Conservation (phyloP, 169 alveolate species). For the Plasmodium falciparum region DNA sequence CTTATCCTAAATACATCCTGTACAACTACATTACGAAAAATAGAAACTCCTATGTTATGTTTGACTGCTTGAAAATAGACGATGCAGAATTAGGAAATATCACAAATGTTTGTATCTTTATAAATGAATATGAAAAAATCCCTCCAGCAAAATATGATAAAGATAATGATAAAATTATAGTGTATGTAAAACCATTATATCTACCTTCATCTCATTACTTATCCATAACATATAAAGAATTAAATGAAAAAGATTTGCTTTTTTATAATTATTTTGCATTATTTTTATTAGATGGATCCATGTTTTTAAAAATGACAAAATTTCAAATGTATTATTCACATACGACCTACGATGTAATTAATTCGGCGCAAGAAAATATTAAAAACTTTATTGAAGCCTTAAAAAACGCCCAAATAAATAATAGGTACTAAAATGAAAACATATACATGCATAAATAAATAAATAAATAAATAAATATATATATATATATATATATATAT, state of each 20-base stretch:
- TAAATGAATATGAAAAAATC: slow-evolving; percentile 61
- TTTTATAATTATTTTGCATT: slow-evolving; percentile 69
- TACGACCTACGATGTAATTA: slow-evolving; percentile 38
- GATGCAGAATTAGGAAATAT: slow-evolving; percentile 73
- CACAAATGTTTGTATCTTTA: slow-evolving; percentile 59
- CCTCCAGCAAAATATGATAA: slow-evolving; percentile 72
- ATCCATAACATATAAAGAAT: slow-evolving; percentile 44
- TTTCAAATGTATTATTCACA: slow-evolving; percentile 50
- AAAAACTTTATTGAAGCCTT: slow-evolving; percentile 35
- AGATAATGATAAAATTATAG: slow-evolving; percentile 54
- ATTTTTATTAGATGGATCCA: slow-evolving; percentile 71
- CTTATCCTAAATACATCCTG: slow-evolving; percentile 55
- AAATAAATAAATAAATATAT: neutral
- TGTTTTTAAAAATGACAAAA: slow-evolving; percentile 59
- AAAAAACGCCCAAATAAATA: slow-evolving; percentile 31
- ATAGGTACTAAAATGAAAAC: slow-evolving; percentile 9
- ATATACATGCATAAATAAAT: neutral
- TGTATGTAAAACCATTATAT: slow-evolving; percentile 57
- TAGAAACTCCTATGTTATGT: slow-evolving; percentile 67
- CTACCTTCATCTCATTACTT: slow-evolving; percentile 58
- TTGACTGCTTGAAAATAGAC: slow-evolving; percentile 50
- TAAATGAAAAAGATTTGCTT: slow-evolving; percentile 55
- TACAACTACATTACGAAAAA: slow-evolving; percentile 71
- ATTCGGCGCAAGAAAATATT: slow-evolving; percentile 32
- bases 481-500: slow-evolving; percentile 14